Evolutionary conservation across 2,329 filamentous ascomycete species (phyloP).

Genomic region (Tolypocladium nubicola): DNA sequence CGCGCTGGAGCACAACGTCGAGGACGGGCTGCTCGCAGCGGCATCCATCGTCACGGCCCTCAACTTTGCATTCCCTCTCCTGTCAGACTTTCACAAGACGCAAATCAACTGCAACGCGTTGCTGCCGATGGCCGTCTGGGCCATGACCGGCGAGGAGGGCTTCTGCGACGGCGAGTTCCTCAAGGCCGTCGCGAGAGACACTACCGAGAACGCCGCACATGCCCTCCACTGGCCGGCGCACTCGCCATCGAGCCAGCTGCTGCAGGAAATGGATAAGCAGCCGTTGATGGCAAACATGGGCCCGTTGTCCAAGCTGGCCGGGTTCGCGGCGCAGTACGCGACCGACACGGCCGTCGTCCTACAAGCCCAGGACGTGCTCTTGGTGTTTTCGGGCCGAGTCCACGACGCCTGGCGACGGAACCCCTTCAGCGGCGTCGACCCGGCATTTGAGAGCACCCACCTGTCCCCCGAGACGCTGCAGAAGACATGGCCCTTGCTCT

Average conservation of each 20-base stretch:
- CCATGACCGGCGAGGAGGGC: slow-evolving; percentile 61
- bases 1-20: slow-evolving; percentile 43
- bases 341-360: slow-evolving; percentile 33
- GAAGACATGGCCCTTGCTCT: slow-evolving; percentile 59
- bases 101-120: slow-evolving; percentile 58
- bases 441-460: slow-evolving; percentile 50
- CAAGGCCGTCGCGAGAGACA: slow-evolving; percentile 55
- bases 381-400: slow-evolving; percentile 55
- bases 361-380: slow-evolving; percentile 47
- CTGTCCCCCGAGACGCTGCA: slow-evolving; percentile 56
- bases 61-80: slow-evolving; percentile 64
- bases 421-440: slow-evolving; percentile 63
- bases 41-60: slow-evolving; percentile 58
- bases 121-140: slow-evolving; percentile 57
- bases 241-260: slow-evolving; percentile 48
- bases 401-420: slow-evolving; percentile 64
- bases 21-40: slow-evolving; percentile 29
- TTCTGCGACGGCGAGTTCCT: slow-evolving; percentile 70
- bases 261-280: slow-evolving; percentile 47
- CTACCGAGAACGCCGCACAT: slow-evolving; percentile 33
- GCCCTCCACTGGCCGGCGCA: slow-evolving; percentile 52
- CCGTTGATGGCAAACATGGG: slow-evolving; percentile 59
- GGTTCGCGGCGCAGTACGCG: slow-evolving; percentile 51
- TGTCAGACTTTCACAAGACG: slow-evolving; percentile 49
- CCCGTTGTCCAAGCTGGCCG: slow-evolving; percentile 53